phyloP scores from a whole-genome alignment of 2,329 filamentous ascomycete species.

The Tympanopsis confertula region DNA sequence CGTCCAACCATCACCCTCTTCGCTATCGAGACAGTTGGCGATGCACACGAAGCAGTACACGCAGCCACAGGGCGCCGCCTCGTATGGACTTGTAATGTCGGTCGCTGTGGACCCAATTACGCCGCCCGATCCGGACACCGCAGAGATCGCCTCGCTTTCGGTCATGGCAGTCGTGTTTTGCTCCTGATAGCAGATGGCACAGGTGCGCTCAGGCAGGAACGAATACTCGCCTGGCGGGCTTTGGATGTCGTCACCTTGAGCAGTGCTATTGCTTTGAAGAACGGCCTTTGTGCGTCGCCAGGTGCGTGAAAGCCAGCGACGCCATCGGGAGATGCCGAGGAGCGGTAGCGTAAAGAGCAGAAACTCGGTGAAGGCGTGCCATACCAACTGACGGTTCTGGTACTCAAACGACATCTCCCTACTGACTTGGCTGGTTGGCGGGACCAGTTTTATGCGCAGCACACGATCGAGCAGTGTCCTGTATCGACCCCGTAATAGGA shows the following conservation, averaged over 20 bases:
- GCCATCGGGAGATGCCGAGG: conserved; percentile 89
- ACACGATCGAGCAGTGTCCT: conserved; percentile 80
- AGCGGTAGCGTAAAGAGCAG: conserved; percentile 92
- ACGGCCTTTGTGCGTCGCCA: conserved; percentile 71
- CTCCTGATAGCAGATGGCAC: conserved; percentile 92
- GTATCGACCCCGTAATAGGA: conserved; percentile 82
- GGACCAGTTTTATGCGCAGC: conserved; percentile 71
- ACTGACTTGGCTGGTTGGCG: conserved; percentile 73
- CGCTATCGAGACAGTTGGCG: conserved; percentile 74
- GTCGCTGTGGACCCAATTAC: conserved; percentile 81
- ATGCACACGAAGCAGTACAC: conserved; percentile 94
- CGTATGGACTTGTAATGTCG: conserved; percentile 93
- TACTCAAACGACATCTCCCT: conserved; percentile 96
- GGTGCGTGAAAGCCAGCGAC: conserved; percentile 71
- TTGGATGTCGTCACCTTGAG: conserved; percentile 33
- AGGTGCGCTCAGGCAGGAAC: conserved; percentile 85
- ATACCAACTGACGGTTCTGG: conserved; percentile 90
- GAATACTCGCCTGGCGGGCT: conserved; percentile 61
- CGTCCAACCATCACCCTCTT: conserved; percentile 88
- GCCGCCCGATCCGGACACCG: conserved; percentile 58
- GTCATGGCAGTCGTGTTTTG: conserved; percentile 31
- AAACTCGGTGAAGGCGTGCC: conserved; percentile 99
- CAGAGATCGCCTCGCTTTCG: conserved; percentile 47
- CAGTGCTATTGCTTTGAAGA: conserved; percentile 34
- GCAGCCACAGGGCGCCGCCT: conserved; percentile 77